Percentiles rank a stretch among this genome's conserved stretches.
Evolutionary conservation across 305 asterid species (phyloP).

Genomic region (Fraxinus platypoda): DNA sequence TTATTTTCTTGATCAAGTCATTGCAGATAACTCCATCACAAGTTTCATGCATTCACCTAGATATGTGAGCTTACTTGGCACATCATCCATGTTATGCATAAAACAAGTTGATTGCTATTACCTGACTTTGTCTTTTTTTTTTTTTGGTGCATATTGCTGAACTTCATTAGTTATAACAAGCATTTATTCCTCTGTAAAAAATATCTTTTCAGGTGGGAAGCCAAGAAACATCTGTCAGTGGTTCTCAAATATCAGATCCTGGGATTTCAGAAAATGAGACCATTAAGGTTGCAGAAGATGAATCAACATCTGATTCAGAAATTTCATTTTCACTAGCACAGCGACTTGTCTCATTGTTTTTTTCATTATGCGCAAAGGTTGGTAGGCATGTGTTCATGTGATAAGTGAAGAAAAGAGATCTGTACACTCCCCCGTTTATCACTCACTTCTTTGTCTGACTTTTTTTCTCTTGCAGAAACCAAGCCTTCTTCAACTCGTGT

Average conservation of each 20-base stretch:
- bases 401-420: constrained; percentile 17
- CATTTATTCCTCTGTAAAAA: constrained; percentile 13
- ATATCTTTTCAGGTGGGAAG: constrained; percentile 55
- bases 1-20: constrained; percentile 11
- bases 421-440: neutral
- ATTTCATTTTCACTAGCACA: constrained; percentile 61
- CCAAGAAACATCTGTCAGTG: constrained; percentile 76
- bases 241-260: constrained; percentile 76
- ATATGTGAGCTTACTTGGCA: neutral
- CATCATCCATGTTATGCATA: neutral
- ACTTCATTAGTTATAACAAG: neutral
- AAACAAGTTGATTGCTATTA: neutral
- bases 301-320: constrained; percentile 49
- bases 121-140: neutral
- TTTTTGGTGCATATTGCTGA: neutral
- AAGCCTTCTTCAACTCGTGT: constrained; percentile 74
- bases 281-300: constrained; percentile 40
- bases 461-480: constrained; percentile 65
- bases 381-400: constrained; percentile 21
- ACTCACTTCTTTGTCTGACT: constrained; percentile 17
- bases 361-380: constrained; percentile 84
- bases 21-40: neutral
- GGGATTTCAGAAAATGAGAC: constrained; percentile 55
- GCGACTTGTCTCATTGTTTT: constrained; percentile 69
- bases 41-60: constrained; percentile 4